phyloP scores from a whole-genome alignment of 1,284 basidiomycete species.

The Coniferiporia weirii region DNA sequence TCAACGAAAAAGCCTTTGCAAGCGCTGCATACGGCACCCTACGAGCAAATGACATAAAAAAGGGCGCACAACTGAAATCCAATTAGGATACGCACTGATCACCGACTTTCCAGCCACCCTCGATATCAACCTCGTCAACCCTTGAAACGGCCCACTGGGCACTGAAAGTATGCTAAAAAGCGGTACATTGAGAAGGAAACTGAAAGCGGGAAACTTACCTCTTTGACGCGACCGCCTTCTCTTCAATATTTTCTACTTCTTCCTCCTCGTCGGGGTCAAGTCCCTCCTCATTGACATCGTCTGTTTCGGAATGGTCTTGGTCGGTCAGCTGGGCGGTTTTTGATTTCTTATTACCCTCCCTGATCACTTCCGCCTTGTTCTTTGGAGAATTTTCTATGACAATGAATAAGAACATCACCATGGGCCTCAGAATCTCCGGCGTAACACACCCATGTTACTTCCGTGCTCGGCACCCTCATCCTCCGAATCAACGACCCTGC shows the following conservation, averaged over 20 bases:
- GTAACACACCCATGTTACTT: slow-evolving; percentile 9
- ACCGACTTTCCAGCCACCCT: slow-evolving; percentile 84
- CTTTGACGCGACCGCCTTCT: slow-evolving; percentile 44
- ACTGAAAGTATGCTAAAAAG: slow-evolving; percentile 36
- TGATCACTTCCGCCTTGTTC: background rate
- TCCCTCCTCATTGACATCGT: slow-evolving; percentile 27
- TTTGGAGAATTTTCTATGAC: too few relatives aligned
- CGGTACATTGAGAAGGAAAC: background rate
- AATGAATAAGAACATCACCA: too few relatives aligned
- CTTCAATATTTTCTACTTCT: slow-evolving; percentile 29
- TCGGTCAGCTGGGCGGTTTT: slow-evolving; percentile 12
- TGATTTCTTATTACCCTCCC: slow-evolving; percentile 5
- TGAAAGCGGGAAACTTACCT: slow-evolving; percentile 39
- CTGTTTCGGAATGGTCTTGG: slow-evolving; percentile 24
- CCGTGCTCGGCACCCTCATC: slow-evolving; percentile 42
- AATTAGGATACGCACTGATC: slow-evolving; percentile 57
- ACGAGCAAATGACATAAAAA: background rate
- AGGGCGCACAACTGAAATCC: slow-evolving; percentile 12
- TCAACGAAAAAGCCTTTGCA: slow-evolving; percentile 82
- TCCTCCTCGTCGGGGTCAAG: slow-evolving; percentile 33
- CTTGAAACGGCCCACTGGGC: slow-evolving; percentile 65
- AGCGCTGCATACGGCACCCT: slow-evolving; percentile 95
- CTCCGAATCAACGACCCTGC: slow-evolving; percentile 61
- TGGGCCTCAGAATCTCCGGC: background rate
- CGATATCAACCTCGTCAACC: slow-evolving; percentile 69